phyloP scores from a whole-genome alignment of 1,284 basidiomycete species.

The Ceratobasidium sp. region DNA sequence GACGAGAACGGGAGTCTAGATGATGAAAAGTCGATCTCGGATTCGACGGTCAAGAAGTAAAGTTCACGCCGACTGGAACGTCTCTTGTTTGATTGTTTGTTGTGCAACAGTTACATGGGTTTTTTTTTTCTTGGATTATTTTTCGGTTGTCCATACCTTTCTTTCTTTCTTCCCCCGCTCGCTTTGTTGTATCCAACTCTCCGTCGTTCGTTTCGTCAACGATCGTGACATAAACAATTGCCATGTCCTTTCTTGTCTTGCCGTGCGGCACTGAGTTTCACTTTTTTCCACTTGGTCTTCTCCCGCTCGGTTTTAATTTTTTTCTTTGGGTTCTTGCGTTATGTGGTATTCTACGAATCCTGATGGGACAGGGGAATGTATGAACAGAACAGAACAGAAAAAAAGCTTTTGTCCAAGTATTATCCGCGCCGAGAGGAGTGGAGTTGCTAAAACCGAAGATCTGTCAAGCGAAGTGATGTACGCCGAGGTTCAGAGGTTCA shows the following conservation, averaged over 20 bases:
- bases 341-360: background rate
- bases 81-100: background rate
- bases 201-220: too few species aligned
- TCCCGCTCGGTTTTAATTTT: background rate
- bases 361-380: background rate
- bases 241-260: too few species aligned
- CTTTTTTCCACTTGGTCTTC: too few species aligned
- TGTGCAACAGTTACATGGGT: too few species aligned
- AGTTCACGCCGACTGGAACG: background rate
- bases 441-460: background rate
- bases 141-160: too few species aligned
- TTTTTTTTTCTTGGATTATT: too few species aligned
- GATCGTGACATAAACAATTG: too few species aligned
- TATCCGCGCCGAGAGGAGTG: background rate
- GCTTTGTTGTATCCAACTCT: too few species aligned
- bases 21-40: constrained; percentile 35
- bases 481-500: too few species aligned
- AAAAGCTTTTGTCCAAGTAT: background rate
- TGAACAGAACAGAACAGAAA: background rate
- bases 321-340: background rate
- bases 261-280: too few species aligned
- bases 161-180: too few species aligned
- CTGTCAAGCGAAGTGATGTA: too few species aligned
- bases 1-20: constrained; percentile 19
- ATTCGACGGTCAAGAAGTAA: background rate